Evolutionary conservation across 441 rosid species (phyloP).

Genomic region (Populus hybrid): DNA sequence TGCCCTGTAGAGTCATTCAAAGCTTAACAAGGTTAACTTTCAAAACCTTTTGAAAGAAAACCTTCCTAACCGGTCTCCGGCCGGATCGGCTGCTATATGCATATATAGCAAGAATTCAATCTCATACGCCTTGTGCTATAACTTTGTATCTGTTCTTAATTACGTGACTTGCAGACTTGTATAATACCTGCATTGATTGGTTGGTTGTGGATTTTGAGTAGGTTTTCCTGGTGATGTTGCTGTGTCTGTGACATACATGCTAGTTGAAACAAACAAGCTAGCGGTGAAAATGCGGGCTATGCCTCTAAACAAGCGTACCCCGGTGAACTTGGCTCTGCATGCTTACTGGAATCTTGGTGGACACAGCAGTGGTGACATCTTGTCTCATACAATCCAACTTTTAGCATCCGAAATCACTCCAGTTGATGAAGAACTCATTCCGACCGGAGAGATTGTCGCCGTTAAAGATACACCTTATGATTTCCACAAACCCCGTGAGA

Average conservation of each 20-base stretch:
- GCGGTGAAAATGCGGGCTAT: slow-evolving; percentile 56
- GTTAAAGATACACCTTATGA: slow-evolving; percentile 55
- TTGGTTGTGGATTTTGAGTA: slow-evolving; percentile 3
- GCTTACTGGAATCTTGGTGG: slow-evolving; percentile 78
- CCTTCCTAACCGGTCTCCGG: too few species aligned
- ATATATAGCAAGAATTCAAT: too few species aligned
- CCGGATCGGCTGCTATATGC: too few species aligned
- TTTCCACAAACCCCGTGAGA: slow-evolving; percentile 44
- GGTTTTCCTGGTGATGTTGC: slow-evolving; percentile 54
- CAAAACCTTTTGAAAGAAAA: too few species aligned
- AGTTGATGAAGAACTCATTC: slow-evolving; percentile 64
- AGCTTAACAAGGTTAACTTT: background rate
- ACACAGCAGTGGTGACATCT: slow-evolving; percentile 55
- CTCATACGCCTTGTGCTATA: too few species aligned
- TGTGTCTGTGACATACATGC: slow-evolving; percentile 62
- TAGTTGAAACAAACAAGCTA: slow-evolving; percentile 44
- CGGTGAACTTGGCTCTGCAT: slow-evolving; percentile 71
- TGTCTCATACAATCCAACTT: slow-evolving; percentile 56
- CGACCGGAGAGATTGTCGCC: slow-evolving; percentile 49
- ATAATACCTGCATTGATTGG: too few species aligned
- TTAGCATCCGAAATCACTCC: slow-evolving; percentile 54
- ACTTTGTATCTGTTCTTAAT: too few species aligned
- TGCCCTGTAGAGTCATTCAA: background rate
- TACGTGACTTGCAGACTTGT: too few species aligned
- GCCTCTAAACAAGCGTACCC: slow-evolving; percentile 56